Base-by-base conservation (phyloP, 2,329 filamentous ascomycete species). In the Neoscytalidium dimidiatum region DNA sequence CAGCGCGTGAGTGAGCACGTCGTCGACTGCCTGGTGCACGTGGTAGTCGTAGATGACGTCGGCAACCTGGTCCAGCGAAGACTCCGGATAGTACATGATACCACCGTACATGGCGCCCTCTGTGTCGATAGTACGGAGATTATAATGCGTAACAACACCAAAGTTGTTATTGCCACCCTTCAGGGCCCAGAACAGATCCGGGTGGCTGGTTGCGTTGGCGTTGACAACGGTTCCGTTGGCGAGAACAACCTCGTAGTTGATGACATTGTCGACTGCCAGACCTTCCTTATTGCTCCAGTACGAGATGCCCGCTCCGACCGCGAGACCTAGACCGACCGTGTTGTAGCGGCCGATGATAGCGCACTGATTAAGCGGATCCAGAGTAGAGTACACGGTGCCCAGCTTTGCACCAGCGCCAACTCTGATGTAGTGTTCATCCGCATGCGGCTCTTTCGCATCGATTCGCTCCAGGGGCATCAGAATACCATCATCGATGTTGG, bases 401-500 rank as follows among this genome's bases (percentile, higher is more conserved):
- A 74, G 78, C 21, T 66, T 65, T 44, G 72, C 72, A 2, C 77
- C 76, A 0, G 74, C 66, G 5, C 69, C 73, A n/a, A 78, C 66
- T 0, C 38, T 66, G 0, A 70, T 72, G 19, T 67, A 71, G 48
- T 78, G 70, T 9, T 64, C 31, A 1, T 71, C 70, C 8, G 74
- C 53, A 2, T 57, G 52, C 1, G 77, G 70, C 3, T 69, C 62
- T 52, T 2, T 71, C 3, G 35, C 48, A 35, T 72, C 72, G 51
- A 80, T 64, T 11, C 67, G 68, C 26, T 73, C 71, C 31, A 83
- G 71, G 62, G 78, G 78, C 53, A 83, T 74, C 0, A 79, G 80
- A 5, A 83, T 77, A 1, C 81, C 81, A 31, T 71, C 71, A 0
- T 75, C 69, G 17, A 80, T 78, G 60, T 78, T 80, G 4, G 78